Percentiles rank a stretch among this genome's conserved stretches.
Conservation (phyloP, 169 alveolate species). For the Sarcocystis neurona region DNA sequence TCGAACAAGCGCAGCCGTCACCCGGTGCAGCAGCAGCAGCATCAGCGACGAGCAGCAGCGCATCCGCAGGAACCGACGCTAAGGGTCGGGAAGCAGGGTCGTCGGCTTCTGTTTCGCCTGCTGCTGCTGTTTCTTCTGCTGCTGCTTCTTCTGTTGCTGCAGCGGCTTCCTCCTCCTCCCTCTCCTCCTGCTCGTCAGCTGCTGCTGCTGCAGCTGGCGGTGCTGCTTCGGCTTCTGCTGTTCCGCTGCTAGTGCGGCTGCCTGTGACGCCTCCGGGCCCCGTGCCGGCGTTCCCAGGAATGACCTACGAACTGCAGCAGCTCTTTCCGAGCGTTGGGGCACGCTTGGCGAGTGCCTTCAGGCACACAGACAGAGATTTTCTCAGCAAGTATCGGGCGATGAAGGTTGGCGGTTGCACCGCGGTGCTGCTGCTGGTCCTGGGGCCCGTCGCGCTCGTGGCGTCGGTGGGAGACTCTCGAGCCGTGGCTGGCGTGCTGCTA, state of each 20-base stretch:
- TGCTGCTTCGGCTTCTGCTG: no score
- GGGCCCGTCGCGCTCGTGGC: slow-evolving; percentile 76
- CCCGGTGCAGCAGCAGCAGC: no score
- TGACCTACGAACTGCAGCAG: not conserved
- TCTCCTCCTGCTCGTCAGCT: not conserved
- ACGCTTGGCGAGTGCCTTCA: slow-evolving; percentile 9
- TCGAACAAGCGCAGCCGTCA: no score
- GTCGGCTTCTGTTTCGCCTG: not conserved
- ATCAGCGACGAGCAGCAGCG: not conserved
- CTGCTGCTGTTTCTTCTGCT: not conserved
- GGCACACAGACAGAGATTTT: slow-evolving; percentile 36
- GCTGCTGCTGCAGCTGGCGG: not conserved
- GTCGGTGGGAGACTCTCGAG: slow-evolving; percentile 89
- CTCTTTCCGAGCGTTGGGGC: slow-evolving; percentile 10
- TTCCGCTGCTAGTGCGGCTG: no score
- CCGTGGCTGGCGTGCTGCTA: slow-evolving; percentile 72
- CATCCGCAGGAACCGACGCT: not conserved
- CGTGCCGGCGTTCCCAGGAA: not conserved
- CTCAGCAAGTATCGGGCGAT: slow-evolving; percentile 14
- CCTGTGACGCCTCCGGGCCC: no score
- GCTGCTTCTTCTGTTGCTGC: not conserved
- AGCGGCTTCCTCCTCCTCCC: slow-evolving; percentile 35
- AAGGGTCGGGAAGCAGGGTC: not conserved
- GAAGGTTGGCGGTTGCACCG: slow-evolving; percentile 77
- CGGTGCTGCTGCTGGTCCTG: slow-evolving; percentile 74